These are phyloP conservation scores for Filosporella fistucella DNA, from an alignment of 495 filamentous ascomycete genomes.

Conservation along the genomic window DNA sequence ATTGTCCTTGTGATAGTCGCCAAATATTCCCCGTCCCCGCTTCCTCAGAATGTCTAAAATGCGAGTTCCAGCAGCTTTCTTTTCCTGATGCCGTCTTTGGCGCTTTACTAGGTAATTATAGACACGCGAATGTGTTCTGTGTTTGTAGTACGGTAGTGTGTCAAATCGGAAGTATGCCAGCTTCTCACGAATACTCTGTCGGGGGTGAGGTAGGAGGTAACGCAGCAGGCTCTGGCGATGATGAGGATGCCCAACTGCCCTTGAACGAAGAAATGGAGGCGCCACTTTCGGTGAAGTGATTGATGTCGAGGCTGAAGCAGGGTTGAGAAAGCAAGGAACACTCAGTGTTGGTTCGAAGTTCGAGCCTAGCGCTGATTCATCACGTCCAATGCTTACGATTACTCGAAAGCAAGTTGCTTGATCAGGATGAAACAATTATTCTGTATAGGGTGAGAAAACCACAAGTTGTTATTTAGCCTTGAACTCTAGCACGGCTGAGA, in stretches of 20 bases:
- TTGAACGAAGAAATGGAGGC: conserved; percentile 16
- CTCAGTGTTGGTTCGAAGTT: too few species aligned
- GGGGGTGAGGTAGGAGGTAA: conserved; percentile 22
- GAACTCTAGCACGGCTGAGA: too few species aligned
- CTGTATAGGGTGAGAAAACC: too few species aligned
- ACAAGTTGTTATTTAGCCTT: too few species aligned
- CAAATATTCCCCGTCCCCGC: conserved; percentile 37
- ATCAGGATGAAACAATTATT: too few species aligned
- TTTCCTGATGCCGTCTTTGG: conserved; percentile 48
- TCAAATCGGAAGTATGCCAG: conserved; percentile 67
- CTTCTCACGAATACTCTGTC: conserved; percentile 37
- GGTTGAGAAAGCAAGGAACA: too few species aligned
- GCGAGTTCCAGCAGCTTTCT: conserved; percentile 35
- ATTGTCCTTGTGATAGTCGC: conserved; percentile 13
- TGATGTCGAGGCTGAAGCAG: neutral
- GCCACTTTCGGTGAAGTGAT: conserved; percentile 12
- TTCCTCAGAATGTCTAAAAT: conserved; percentile 47
- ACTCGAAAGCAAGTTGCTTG: too few species aligned
- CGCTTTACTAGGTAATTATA: conserved; percentile 66
- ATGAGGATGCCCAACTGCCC: conserved; percentile 19
- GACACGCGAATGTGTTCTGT: conserved; percentile 66
- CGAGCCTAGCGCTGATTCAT: too few species aligned
- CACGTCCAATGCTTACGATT: too few species aligned
- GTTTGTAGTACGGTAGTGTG: conserved; percentile 64
- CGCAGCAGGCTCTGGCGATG: conserved; percentile 22